These are phyloP conservation scores for Lolium perenne DNA, from an alignment of 176 grass and related monocot genomes.

Conservation along the genomic window DNA sequence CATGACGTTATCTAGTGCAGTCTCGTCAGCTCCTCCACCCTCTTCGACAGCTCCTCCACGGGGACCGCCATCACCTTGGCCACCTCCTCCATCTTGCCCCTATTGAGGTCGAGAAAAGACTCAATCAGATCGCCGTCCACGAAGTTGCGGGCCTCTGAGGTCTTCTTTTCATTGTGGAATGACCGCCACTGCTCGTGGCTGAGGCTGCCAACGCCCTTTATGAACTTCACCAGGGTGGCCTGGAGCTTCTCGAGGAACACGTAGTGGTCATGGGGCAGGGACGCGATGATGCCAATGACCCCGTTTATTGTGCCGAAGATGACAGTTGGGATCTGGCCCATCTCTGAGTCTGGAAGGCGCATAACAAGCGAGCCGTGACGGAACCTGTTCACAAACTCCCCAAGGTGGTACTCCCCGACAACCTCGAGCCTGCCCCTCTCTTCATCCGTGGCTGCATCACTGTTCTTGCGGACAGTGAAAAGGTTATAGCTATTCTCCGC, in stretches of 20 bases:
- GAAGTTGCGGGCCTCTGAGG: conserved; percentile 69
- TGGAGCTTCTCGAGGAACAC: conserved; percentile 89
- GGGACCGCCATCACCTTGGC: conserved; percentile 68
- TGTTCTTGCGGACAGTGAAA: conserved; percentile 89
- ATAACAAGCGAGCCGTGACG: conserved; percentile 90
- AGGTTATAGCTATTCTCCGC: conserved; percentile 96
- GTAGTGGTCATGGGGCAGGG: conserved; percentile 85
- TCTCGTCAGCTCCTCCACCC: conserved; percentile 91
- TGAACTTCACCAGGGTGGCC: conserved; percentile 76
- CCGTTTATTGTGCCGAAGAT: conserved; percentile 96
- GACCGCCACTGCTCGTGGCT: conserved; percentile 98
- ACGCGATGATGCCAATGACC: conserved; percentile 85
- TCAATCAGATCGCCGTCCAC: conserved; percentile 94
- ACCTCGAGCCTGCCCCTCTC: conserved; percentile 91
- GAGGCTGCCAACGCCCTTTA: conserved; percentile 87
- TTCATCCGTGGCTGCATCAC: conserved; percentile 93
- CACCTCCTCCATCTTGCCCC: conserved; percentile 83
- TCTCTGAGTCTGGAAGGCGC: conserved; percentile 88
- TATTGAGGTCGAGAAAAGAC: conserved; percentile 89
- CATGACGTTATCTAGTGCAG: conserved; percentile 61
- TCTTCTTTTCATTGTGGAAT: conserved; percentile 92
- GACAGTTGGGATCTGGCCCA: conserved; percentile 78
- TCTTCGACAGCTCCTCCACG: conserved; percentile 87
- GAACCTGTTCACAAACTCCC: conserved; percentile 93
- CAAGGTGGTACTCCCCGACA: conserved; percentile 88